Base-by-base conservation (phyloP, 768 basidiomycete species). In the Boletus reticuloceps region DNA sequence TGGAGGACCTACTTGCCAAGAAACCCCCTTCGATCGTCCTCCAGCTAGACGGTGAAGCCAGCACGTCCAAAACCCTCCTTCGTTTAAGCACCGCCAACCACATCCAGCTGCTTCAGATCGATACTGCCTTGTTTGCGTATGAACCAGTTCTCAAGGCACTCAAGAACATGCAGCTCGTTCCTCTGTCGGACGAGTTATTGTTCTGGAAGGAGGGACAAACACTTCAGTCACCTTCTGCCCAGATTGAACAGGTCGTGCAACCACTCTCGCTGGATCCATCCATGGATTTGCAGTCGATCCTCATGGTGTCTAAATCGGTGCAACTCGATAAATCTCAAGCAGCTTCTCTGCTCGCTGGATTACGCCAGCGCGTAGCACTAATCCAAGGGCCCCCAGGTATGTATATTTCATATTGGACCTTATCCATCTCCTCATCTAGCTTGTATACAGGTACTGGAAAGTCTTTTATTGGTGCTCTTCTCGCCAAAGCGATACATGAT, bases 311-410 rank as follows among this genome's bases (percentile, higher is more conserved):
- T 0, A 76, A 74, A 46, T 55, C 72, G 2, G 74, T 88, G 42
- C 43, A 52, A 0, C 76, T 89, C 2, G 87, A 88, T 60, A 31
- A 50, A 0, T 79, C 83, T 1, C 87, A 89, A 50, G 64, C 68
- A 1, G 51, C 50, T 0, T 74, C 78, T 3, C 71, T 88, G 9
- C 59, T 86, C 5, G 68, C 78, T 2, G 82, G 83, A 10, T 69
- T 89, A 8, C 77, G 74, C 0, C 85, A 86, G 51, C 70, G 66
- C 6, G 73, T 89, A 3, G 79, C 84, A 1, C 60, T 89, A 6
- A 84, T 89, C 14, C 87, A 89, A 71, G 87, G 87, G 0, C 88
- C 87, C 0, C 87, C 87, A 45, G 87, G 88, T 87, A 13, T 16
- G 67, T 44, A 27, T 38, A 3, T 16, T 38, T 20, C 38, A 34